A percentile compares a stretch with the other conserved stretches of the same genome.
phyloP scores from a whole-genome alignment of 78 protist species.

The Dictyostelium intermedium region DNA sequence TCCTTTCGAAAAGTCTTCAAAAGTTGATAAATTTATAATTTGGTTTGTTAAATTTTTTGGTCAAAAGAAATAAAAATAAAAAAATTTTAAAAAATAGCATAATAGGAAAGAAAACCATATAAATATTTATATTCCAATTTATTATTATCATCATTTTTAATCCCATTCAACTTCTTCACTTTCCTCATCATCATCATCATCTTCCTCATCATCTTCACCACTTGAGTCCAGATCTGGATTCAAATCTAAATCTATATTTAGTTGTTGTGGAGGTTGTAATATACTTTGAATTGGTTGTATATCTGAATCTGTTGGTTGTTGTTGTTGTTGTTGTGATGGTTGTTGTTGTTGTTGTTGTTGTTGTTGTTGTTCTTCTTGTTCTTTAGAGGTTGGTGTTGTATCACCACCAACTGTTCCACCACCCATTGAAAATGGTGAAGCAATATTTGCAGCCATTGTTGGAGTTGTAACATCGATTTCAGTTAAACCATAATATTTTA shows the following conservation, averaged over 20 bases:
- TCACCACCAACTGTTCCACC: background rate
- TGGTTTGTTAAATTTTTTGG: constrained; percentile 10
- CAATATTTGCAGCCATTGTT: background rate
- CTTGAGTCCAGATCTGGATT: constrained; percentile 58
- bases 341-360: background rate
- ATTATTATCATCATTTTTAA: background rate
- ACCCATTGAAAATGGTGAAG: background rate
- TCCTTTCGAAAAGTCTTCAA: background rate
- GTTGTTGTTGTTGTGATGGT: background rate
- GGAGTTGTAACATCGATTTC: constrained; percentile 27
- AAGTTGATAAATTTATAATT: background rate
- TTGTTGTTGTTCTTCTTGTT: background rate
- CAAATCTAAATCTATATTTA: constrained; percentile 9
- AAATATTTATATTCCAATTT: too few relatives aligned
- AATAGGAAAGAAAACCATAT: too few relatives aligned
- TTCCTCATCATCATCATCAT: constrained; percentile 30
- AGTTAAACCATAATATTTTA: constrained; percentile 53
- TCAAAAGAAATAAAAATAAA: background rate
- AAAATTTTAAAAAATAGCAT: too few relatives aligned
- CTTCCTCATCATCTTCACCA: constrained; percentile 46
- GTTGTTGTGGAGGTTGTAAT: background rate
- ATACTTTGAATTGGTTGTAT: constrained; percentile 12
- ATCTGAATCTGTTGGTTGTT: constrained; percentile 1
- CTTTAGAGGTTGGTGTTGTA: background rate
- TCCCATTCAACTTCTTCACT: constrained; percentile 73